Evolutionary conservation across 202 grass and related monocot genomes (phyloP), one percentile per base, ranked within the genome.

Genomic region (Schoenoplectus tabernaemontani): DNA sequence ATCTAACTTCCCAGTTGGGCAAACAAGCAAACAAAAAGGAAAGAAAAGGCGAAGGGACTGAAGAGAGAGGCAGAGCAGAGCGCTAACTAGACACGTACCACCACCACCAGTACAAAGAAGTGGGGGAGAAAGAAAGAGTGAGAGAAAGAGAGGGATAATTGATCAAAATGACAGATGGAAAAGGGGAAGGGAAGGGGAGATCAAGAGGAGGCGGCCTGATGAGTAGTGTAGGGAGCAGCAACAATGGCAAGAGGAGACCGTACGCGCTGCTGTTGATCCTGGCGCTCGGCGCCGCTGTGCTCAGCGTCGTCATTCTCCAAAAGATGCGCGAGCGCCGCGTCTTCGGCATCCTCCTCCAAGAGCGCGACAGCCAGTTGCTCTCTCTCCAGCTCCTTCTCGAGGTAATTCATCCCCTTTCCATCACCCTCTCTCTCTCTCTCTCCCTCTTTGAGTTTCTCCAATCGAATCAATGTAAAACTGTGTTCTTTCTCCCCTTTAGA

Each of bases 281-380:
- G 63, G 88, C 82, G 3, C 82, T 99, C 0, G 85, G 84, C 0
- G 81, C 76, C 0, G 83, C 88, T 0, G 81, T 88, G 39, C 30
- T 97, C 58, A 85, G 90, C 71, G 26, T 88, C 12, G 83, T 91
- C 0, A 74, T 92, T 76, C 83, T 93, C 60, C 88, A 99, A 47
- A 98, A 95, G 84, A 87, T 85, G 58, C 74, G 89, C 83, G 96
- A 98, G 85, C 86, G 77, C 60, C 89, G 81, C 0, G 47, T 87
- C 38, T 86, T 90, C 16, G 57, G 83, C 9, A 72, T 81, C 32
- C 80, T 86, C 33, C 83, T 98, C 26, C 86, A 82, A 74, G 90
- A 98, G 24, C 84, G 85, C 4, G 91, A 92, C 44, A 70, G 59
- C 61, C 88, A 92, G 64, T 56, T 92, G 43, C 53, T 92, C 57